Percentiles rank a stretch among this genome's conserved stretches.
phyloP scores from a whole-genome alignment of 306 rosid genomes.

The Acmispon strigosus region DNA sequence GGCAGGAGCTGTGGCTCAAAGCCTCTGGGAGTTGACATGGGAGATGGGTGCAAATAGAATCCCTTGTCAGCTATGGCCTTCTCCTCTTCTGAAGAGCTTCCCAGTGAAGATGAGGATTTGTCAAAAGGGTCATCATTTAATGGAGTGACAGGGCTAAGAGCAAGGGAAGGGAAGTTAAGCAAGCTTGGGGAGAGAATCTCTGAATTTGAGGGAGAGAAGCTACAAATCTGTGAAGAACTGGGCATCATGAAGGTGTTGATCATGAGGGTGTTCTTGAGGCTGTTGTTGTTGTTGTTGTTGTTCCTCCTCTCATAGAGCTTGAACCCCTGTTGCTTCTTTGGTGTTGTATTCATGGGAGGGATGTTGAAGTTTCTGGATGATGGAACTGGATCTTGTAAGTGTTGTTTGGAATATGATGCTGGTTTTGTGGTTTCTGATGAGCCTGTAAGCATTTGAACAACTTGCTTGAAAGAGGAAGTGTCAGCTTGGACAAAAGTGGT shows the following conservation, averaged over 20 bases:
- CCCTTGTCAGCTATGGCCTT: constrained; percentile 83
- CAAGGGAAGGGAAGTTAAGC: constrained; percentile 69
- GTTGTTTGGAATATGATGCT: neutral
- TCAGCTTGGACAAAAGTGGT: constrained; percentile 91
- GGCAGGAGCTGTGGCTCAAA: constrained; percentile 62
- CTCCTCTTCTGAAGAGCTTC: constrained; percentile 77
- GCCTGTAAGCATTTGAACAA: constrained; percentile 93
- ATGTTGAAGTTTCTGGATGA: constrained; percentile 45
- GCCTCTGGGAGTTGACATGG: constrained; percentile 51
- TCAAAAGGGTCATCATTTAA: constrained; percentile 57
- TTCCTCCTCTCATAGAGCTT: constrained; percentile 80
- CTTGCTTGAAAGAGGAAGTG: constrained; percentile 76
- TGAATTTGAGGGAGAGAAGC: constrained; percentile 53
- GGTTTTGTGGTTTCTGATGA: constrained; percentile 41
- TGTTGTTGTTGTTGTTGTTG: constrained; percentile 10
- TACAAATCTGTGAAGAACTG: constrained; percentile 39
- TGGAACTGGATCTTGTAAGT: constrained; percentile 18
- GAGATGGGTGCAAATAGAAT: constrained; percentile 72
- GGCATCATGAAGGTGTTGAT: constrained; percentile 61
- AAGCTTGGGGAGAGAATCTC: constrained; percentile 83
- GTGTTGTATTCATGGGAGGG: constrained; percentile 54
- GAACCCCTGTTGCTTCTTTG: constrained; percentile 61
- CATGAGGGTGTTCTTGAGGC: constrained; percentile 64
- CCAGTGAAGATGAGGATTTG: constrained; percentile 67
- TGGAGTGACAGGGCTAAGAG: constrained; percentile 85